Base-by-base conservation (phyloP, 371 early-diverging fungal species). In the Syncephalis plumigaleata region DNA sequence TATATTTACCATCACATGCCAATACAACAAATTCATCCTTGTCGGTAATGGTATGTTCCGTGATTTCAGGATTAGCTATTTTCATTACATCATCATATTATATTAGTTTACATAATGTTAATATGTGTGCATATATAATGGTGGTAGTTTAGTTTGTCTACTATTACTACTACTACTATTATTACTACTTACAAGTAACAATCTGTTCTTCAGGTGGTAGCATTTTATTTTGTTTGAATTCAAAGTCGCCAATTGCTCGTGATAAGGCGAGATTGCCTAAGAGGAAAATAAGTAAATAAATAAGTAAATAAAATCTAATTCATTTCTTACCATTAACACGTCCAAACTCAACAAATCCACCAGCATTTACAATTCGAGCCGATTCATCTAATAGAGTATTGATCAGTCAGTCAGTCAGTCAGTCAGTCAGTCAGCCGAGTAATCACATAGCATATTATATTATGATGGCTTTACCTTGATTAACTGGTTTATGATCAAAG, bases 161-260 rank as follows among this genome's bases (percentile, higher is more conserved):
- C n/a, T n/a, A n/a, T n/a, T n/a, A n/a, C n/a, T n/a, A n/a, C n/a
- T n/a, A n/a, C n/a, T n/a, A n/a, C n/a, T n/a, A n/a, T n/a, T n/a
- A n/a, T n/a, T n/a, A n/a, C n/a, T 21, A 8, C 54, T 18, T 66
- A 74, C 74, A 70, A 36, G 91, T 92, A 15, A 96, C 94, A 16
- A 83, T 74, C 64, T 93, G 94, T 55, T 86, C 61, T 59, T 91
- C 89, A 36, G 92, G 64, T 2, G 79, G 62, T 37, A 90, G 53
- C 38, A 71, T 55, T 2, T 60, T 48, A 53, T 75, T 79, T 49
- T 70, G 67, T 68, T 96, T 96, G 66, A 87, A 94, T 59, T 93
- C 92, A 62, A 91, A 91, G 62, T 96, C 97, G 24, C 97, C 97
- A 43, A 96, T 68, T 2, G 97, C 97, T 44, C 97, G 79, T 31